These are phyloP conservation scores for Cyberlindnera xylosilytica DNA, from an alignment of 805 yeast species.

Conservation along the genomic window DNA sequence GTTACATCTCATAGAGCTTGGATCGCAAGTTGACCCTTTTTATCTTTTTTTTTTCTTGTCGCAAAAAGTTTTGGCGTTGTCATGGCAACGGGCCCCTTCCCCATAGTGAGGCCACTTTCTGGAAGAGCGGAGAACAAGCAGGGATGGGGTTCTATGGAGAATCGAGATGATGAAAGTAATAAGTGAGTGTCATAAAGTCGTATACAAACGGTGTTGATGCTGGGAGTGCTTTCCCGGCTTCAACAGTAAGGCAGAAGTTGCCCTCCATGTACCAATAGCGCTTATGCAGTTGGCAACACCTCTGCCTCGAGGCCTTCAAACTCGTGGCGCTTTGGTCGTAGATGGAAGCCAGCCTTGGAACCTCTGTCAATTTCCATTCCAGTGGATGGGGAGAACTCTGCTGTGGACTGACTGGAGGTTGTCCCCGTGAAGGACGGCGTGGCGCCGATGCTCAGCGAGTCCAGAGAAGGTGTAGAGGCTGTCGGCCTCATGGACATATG, in stretches of 20 bases:
- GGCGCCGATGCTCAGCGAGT: background rate
- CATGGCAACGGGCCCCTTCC: too few relatives aligned
- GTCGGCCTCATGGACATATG: background rate
- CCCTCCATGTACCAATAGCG: background rate
- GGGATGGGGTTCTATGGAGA: too few relatives aligned
- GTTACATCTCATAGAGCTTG: too few relatives aligned
- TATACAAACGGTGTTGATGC: background rate
- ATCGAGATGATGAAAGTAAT: too few relatives aligned
- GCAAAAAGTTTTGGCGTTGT: too few relatives aligned
- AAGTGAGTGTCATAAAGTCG: conserved; percentile 1
- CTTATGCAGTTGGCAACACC: conserved; percentile 10
- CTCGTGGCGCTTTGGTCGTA: conserved; percentile 5
- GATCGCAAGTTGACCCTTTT: too few relatives aligned
- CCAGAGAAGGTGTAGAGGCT: background rate
- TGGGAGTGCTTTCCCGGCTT: too few relatives aligned
- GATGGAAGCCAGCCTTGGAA: conserved; percentile 1
- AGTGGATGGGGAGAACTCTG: background rate
- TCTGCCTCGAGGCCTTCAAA: conserved; percentile 6
- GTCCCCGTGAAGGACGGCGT: background rate
- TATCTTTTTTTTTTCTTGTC: too few relatives aligned
- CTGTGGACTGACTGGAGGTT: background rate
- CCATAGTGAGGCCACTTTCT: too few relatives aligned
- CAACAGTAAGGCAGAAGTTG: too few relatives aligned
- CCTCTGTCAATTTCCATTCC: background rate
- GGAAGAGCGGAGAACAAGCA: too few relatives aligned